Conservation (phyloP, 108 stramenopile species). For the Phaeodactylum tricornutum region DNA sequence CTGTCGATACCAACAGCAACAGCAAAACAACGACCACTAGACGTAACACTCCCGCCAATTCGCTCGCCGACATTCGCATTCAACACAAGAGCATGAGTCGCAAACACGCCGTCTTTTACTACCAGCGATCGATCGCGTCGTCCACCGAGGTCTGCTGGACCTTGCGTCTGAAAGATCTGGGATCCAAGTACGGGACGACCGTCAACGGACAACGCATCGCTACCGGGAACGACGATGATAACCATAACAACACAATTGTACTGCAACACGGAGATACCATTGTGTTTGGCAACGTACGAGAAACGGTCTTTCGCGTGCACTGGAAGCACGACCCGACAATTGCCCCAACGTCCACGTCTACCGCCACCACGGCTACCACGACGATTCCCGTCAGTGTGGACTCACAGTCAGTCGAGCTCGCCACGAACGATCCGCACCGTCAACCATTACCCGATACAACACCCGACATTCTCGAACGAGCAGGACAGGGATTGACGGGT, state of each 20-base stretch:
- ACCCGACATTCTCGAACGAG: conserved; percentile 8
- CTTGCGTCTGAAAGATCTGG: conserved; percentile 36
- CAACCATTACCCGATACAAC: too few species aligned
- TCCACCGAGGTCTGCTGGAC: background rate
- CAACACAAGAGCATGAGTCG: conserved; percentile 57
- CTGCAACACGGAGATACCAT: conserved; percentile 16
- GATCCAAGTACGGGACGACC: conserved; percentile 53
- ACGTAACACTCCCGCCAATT: too few species aligned
- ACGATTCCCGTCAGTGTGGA: background rate
- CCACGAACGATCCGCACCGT: background rate
- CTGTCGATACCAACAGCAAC: too few species aligned
- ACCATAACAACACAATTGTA: conserved; percentile 16
- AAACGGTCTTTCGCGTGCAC: conserved; percentile 8
- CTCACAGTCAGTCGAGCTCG: background rate
- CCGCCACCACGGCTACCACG: background rate
- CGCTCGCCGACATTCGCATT: conserved; percentile 48
- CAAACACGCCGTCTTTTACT: conserved; percentile 47
- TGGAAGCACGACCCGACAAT: background rate
- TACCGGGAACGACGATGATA: background rate
- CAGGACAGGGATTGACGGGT: conserved; percentile 32
- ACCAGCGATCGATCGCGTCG: background rate
- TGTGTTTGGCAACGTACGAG: conserved; percentile 27
- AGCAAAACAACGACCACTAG: too few species aligned
- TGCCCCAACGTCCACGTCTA: background rate
- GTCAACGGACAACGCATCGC: conserved; percentile 23